phyloP scores from a whole-genome alignment of 306 rosid genomes.

The Prosopis cineraria region DNA sequence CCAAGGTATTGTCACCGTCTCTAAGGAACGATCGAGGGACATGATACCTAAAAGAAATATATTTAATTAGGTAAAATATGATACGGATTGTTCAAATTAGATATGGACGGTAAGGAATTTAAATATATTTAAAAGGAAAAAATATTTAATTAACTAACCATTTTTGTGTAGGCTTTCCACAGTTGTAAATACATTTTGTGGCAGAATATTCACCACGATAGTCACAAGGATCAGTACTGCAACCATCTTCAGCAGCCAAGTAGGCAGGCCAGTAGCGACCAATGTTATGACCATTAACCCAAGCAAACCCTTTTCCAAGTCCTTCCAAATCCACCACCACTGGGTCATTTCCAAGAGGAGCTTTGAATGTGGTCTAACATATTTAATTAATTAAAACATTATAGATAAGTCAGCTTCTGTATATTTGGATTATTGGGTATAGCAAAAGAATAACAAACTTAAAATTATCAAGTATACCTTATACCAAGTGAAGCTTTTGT shows the following conservation, averaged over 20 bases:
- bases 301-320: slow-evolving; percentile 45
- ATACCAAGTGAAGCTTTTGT: slow-evolving; percentile 34
- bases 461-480: slow-evolving; percentile 31
- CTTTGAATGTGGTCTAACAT: slow-evolving; percentile 33
- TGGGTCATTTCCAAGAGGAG: slow-evolving; percentile 38
- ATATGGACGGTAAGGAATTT: too few relatives aligned
- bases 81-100: too few relatives aligned
- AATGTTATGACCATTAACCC: slow-evolving; percentile 50
- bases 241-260: slow-evolving; percentile 21
- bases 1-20: not conserved
- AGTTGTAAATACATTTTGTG: slow-evolving; percentile 18
- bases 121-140: too few relatives aligned
- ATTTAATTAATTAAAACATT: not conserved
- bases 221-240: slow-evolving; percentile 28
- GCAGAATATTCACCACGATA: slow-evolving; percentile 31
- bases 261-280: slow-evolving; percentile 49
- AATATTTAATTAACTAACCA: slow-evolving; percentile 34
- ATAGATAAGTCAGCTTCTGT: not conserved
- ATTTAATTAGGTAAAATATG: too few relatives aligned
- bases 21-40: not conserved
- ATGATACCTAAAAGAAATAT: too few relatives aligned
- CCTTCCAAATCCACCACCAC: slow-evolving; percentile 43
- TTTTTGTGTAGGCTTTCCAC: slow-evolving; percentile 39
- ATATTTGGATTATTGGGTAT: not conserved
- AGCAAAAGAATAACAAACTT: too few relatives aligned